Percentiles rank a stretch among this genome's conserved stretches.
phyloP scores from a whole-genome alignment of 2,329 filamentous ascomycete species.

The Cladophialophora chaetospira region DNA sequence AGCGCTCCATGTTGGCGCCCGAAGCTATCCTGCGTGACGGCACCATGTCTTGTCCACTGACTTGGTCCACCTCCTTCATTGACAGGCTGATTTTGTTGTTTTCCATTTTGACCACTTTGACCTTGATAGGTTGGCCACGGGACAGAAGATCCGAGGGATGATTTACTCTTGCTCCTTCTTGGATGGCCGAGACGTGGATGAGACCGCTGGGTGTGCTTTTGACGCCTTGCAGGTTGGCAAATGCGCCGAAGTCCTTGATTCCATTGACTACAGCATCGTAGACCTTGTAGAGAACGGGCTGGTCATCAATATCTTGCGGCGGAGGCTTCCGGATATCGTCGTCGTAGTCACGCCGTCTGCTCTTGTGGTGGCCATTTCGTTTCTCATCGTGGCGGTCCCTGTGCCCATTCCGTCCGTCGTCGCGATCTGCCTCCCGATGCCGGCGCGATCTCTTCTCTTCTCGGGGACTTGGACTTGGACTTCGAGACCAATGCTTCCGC shows the following conservation, averaged over 20 bases:
- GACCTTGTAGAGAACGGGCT: slow-evolving; percentile 78
- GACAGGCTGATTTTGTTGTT: slow-evolving; percentile 80
- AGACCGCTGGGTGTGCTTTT: slow-evolving; percentile 87
- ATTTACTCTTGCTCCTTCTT: slow-evolving; percentile 81
- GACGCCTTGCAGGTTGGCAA: slow-evolving; percentile 88
- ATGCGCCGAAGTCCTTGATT: slow-evolving; percentile 92
- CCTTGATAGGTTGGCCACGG: slow-evolving; percentile 79
- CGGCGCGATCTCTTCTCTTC: slow-evolving; percentile 38
- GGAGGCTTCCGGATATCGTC: slow-evolving; percentile 67
- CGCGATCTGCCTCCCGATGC: slow-evolving; percentile 52
- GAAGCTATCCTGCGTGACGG: slow-evolving; percentile 78
- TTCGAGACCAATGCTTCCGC: slow-evolving; percentile 54
- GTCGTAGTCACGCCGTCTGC: slow-evolving; percentile 46
- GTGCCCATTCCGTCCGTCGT: slow-evolving; percentile 34
- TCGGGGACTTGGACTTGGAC: slow-evolving; percentile 56
- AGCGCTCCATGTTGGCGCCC: slow-evolving; percentile 82
- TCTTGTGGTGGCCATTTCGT: slow-evolving; percentile 40
- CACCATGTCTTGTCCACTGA: slow-evolving; percentile 78
- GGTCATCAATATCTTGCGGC: slow-evolving; percentile 75
- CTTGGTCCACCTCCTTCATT: slow-evolving; percentile 97
- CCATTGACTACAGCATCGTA: slow-evolving; percentile 90
- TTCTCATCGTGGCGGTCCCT: slow-evolving; percentile 31
- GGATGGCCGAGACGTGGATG: slow-evolving; percentile 89
- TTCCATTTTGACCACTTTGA: slow-evolving; percentile 89
- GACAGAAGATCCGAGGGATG: slow-evolving; percentile 87